Evolutionary conservation across 192 early-diverging fungal genomes (phyloP).

Genomic region (Backusella sp.): DNA sequence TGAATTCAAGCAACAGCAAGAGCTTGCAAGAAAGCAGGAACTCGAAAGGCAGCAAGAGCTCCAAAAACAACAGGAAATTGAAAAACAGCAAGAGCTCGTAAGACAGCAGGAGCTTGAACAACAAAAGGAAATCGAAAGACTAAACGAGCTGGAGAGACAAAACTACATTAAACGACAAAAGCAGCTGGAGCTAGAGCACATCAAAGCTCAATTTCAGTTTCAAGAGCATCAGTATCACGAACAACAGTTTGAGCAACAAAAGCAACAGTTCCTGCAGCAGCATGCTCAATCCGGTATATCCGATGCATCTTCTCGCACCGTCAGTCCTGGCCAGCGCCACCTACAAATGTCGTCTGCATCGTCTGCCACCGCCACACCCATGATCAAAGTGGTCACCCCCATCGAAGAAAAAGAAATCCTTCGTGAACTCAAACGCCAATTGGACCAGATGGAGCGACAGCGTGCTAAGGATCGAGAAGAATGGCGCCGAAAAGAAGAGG

Average conservation of each 20-base stretch:
- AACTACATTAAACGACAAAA: background rate
- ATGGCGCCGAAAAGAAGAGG: background rate
- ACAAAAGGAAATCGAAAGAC: background rate
- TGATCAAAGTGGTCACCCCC: background rate
- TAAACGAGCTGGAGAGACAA: background rate
- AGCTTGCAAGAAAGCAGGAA: background rate
- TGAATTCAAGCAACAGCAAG: background rate
- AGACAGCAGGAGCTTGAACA: background rate
- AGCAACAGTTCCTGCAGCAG: background rate
- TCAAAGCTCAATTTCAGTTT: background rate
- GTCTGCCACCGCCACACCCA: background rate
- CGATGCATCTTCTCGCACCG: background rate
- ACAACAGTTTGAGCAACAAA: background rate
- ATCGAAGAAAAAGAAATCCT: background rate
- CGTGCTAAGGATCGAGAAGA: slow-evolving; percentile 18
- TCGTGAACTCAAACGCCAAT: background rate
- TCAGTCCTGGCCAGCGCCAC: background rate
- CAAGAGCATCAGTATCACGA: background rate
- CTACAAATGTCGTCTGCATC: background rate
- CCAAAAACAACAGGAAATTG: background rate
- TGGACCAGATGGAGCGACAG: slow-evolving; percentile 36
- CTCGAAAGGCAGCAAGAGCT: background rate
- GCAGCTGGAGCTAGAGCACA: background rate
- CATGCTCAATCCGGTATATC: background rate
- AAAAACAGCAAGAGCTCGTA: background rate